Evolutionary conservation across 179 eudicot genomes (phyloP).

Genomic region (Drosera spatulata): DNA sequence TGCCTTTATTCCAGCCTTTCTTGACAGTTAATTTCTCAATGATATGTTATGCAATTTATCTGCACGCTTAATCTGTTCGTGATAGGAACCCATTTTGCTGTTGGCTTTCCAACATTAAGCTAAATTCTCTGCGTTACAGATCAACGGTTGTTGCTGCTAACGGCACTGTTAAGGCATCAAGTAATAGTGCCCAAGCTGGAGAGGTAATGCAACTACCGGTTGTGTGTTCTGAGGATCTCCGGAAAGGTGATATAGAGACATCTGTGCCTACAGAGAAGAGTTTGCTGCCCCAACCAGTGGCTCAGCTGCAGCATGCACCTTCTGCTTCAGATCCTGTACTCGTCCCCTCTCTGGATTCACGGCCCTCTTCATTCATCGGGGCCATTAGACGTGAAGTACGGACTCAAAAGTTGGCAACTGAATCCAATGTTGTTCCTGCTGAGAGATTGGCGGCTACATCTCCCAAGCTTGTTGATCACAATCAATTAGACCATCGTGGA

Average conservation of each 20-base stretch:
- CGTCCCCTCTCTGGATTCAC: slow-evolving; percentile 20
- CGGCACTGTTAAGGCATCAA: slow-evolving; percentile 14
- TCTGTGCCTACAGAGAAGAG: slow-evolving; percentile 3
- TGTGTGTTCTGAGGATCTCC: slow-evolving; percentile 3
- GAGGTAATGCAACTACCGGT: slow-evolving; percentile 9
- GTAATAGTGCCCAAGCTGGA: slow-evolving; percentile 16
- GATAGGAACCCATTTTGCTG: background rate
- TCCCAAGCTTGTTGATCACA: slow-evolving; percentile 6
- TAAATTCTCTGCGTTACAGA: slow-evolving; percentile 13
- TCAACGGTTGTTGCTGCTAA: slow-evolving; percentile 6
- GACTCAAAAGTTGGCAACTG: slow-evolving; percentile 16
- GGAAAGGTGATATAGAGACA: slow-evolving; percentile 8
- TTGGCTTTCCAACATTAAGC: background rate
- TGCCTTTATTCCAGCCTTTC: background rate
- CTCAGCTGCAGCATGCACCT: slow-evolving; percentile 10
- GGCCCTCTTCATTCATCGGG: slow-evolving; percentile 26
- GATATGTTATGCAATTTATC: background rate
- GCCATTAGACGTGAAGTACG: slow-evolving; percentile 30
- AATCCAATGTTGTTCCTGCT: slow-evolving; percentile 14
- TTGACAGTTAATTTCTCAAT: background rate
- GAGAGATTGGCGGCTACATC: slow-evolving; percentile 12
- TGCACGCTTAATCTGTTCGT: background rate
- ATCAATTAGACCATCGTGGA: slow-evolving; percentile 10
- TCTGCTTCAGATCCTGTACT: slow-evolving; percentile 16
- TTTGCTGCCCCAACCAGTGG: slow-evolving; percentile 11